Evolutionary conservation across 83 land plant genomes (phyloP).

Genomic region (Thuja plicata): DNA sequence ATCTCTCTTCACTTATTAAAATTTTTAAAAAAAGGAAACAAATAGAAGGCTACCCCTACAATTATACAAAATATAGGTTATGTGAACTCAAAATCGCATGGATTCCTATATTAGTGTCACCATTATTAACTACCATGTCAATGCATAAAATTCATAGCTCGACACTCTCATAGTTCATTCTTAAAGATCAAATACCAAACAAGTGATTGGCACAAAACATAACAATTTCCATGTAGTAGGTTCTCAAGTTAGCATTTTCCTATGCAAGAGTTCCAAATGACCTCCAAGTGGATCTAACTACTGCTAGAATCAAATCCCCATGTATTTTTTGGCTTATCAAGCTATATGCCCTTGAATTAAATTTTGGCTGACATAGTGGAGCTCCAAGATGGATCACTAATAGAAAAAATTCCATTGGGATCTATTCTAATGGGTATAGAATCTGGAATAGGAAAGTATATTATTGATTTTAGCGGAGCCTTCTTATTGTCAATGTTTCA

Average conservation of each 20-base stretch:
- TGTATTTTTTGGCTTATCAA: conserved; percentile 65
- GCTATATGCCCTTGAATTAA: conserved; percentile 75
- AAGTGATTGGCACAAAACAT: background rate
- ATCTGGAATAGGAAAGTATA: conserved; percentile 56
- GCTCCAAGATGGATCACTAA: conserved; percentile 21
- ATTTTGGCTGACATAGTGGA: conserved; percentile 10
- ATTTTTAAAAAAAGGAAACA: background rate
- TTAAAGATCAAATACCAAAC: background rate
- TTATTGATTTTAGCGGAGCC: conserved; percentile 64
- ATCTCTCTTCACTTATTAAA: background rate
- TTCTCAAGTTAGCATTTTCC: conserved; percentile 43
- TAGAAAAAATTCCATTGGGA: conserved; percentile 18
- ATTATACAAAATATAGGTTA: background rate
- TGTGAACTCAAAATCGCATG: background rate
- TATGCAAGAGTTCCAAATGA: conserved; percentile 41
- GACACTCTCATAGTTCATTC: background rate
- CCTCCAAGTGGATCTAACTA: conserved; percentile 81
- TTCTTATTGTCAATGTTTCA: conserved; percentile 32
- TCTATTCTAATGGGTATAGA: conserved; percentile 15
- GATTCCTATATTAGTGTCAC: background rate
- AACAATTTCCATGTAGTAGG: conserved; percentile 61
- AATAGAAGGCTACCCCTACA: background rate
- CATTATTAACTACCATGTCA: background rate
- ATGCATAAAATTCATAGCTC: background rate
- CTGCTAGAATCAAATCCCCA: conserved; percentile 83